These are phyloP conservation scores for Vaccinium corymbosum DNA, from an alignment of 148 eudicot genomes.

Conservation along the genomic window DNA sequence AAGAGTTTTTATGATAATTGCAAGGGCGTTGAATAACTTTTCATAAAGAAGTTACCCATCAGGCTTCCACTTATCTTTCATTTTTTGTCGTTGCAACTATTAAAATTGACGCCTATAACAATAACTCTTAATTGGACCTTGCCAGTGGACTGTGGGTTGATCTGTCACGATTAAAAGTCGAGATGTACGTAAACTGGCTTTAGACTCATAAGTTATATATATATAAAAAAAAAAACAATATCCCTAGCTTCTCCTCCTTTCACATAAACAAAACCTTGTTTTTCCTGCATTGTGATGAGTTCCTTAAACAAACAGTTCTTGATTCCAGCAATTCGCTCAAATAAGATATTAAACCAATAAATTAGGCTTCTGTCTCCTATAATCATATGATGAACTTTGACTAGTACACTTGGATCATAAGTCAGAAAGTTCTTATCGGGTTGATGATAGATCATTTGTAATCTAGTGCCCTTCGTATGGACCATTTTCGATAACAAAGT, in stretches of 20 bases:
- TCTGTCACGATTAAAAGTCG: too few relatives aligned
- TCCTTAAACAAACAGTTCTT: not conserved
- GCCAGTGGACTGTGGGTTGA: too few relatives aligned
- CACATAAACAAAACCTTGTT: too few relatives aligned
- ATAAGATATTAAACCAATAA: not conserved
- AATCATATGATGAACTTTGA: not conserved
- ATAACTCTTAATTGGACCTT: too few relatives aligned
- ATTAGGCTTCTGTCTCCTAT: not conserved
- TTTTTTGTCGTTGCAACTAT: not conserved
- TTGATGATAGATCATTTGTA: not conserved
- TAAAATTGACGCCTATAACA: not conserved
- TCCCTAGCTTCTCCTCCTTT: too few relatives aligned
- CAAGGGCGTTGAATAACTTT: not conserved
- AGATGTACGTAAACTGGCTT: too few relatives aligned
- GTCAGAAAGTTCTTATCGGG: not conserved
- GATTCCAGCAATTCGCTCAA: not conserved
- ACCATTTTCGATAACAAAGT: too few relatives aligned
- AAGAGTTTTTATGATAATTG: not conserved
- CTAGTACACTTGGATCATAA: not conserved
- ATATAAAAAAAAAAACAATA: too few relatives aligned
- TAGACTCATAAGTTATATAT: too few relatives aligned
- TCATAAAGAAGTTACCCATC: not conserved
- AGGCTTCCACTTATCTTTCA: not conserved
- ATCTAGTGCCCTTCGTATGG: not conserved
- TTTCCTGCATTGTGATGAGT: not conserved